Base-by-base conservation (phyloP, 306 rosid species). In the Cucurbita pepo region DNA sequence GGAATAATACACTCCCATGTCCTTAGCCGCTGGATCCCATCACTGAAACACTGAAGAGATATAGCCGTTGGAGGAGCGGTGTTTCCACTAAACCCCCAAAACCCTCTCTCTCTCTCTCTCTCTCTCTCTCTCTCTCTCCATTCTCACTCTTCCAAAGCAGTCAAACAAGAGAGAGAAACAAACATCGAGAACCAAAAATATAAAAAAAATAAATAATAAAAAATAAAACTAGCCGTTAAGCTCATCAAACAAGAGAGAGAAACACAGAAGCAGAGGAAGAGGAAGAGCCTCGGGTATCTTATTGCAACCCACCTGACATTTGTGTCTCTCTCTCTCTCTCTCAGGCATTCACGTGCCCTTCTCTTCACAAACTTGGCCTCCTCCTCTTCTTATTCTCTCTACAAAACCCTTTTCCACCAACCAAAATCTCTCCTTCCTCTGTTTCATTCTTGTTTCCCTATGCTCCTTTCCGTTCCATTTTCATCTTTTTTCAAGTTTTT, bases 171-270 rank as follows among this genome's bases (percentile, higher is more conserved):
- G 1, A 69, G 11, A 54, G 34, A 41, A 50, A 53, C 53, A 12
- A n/a, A 12, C 70, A 50, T 64, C 10, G 53, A 64, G 71, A 54
- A 14, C 3, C 5, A 10, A 19, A 61, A 61, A 56, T 22, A 43
- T 6, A 25, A 13, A 21, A 21, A 21, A 0, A 21, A 21, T 21
- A 21, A 0, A 21, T 21, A 21, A 48, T 25, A 58, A 48, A 75
- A 70, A 73, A 59, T 48, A 81, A 86, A 65, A 65, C 86, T 89
- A 92, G 96, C 96, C 92, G 97, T 92, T 92, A 73, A 84, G 73
- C 70, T 47, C 54, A 79, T 81, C 65, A 76, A 76, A 18, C 51
- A 63, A 63, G 69, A 62, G 69, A 59, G 65, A 59, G 41, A 25
- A 25, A 22, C 37, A 48, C 34, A 30, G 34, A 30, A 30, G 34